phyloP scores from a whole-genome alignment of 2,329 filamentous ascomycete genomes.

The Hymenoscyphus linearis region DNA sequence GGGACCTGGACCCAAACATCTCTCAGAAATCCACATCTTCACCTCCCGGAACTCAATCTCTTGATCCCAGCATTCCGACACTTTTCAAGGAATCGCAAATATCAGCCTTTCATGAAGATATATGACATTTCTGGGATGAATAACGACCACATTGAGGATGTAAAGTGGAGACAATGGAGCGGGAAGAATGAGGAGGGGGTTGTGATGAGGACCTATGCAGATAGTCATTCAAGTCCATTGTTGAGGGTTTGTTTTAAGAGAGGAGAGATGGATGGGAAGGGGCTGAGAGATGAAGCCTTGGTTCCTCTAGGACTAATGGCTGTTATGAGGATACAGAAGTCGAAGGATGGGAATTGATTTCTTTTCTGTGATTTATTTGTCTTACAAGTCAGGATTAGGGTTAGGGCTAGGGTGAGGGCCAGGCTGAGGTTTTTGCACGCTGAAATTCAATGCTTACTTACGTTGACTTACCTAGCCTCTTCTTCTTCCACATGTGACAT shows the following conservation, averaged over 20 bases:
- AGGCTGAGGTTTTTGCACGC: too few species aligned
- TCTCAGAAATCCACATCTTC: not conserved
- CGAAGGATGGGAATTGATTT: not conserved
- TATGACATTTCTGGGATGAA: not conserved
- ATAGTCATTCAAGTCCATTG: not conserved
- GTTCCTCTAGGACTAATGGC: slow-evolving; percentile 1
- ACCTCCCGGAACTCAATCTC: not conserved
- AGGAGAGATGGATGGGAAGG: not conserved
- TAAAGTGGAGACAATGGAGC: not conserved
- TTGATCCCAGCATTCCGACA: not conserved
- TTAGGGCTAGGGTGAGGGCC: too few species aligned
- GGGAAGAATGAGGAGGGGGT: not conserved
- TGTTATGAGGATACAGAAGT: not conserved
- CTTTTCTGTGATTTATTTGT: too few species aligned
- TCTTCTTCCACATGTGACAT: too few species aligned
- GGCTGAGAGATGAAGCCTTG: not conserved
- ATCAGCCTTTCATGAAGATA: slow-evolving; percentile 2
- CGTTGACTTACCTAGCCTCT: too few species aligned
- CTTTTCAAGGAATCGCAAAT: not conserved
- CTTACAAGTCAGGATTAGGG: too few species aligned
- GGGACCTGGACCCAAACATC: not conserved
- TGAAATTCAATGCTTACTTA: too few species aligned
- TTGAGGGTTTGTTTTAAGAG: not conserved
- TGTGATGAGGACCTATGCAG: not conserved
- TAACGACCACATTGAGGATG: not conserved